Evolutionary conservation across 139 green algal species (phyloP).

Genomic region (Coccomyxa sp.): DNA sequence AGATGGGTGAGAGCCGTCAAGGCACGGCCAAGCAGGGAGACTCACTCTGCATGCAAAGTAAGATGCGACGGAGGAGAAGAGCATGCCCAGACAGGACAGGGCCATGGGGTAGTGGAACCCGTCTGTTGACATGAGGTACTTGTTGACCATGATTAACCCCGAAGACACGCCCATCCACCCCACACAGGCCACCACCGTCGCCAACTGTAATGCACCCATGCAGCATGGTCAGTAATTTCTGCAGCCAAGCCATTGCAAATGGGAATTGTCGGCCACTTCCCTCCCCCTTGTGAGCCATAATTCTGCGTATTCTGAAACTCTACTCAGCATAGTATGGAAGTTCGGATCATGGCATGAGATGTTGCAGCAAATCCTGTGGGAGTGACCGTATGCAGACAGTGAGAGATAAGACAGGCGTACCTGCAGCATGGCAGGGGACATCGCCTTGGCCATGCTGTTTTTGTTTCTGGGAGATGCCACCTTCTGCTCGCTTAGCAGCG

Average conservation of each 20-base stretch:
- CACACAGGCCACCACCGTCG: conserved; percentile 26
- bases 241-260: background rate
- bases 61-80: conserved; percentile 44
- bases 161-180: conserved; percentile 68
- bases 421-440: background rate
- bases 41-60: conserved; percentile 54
- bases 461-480: background rate
- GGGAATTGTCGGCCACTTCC: background rate
- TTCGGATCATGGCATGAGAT: background rate
- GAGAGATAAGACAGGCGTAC: background rate
- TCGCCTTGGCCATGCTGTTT: background rate
- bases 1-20: background rate
- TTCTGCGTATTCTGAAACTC: background rate
- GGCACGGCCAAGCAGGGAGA: background rate
- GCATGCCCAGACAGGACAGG: conserved; percentile 72
- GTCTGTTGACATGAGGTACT: conserved; percentile 68
- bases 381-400: background rate
- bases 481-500: background rate
- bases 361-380: background rate
- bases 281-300: background rate
- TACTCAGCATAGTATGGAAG: background rate
- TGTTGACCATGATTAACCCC: conserved; percentile 78
- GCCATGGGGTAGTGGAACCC: conserved; percentile 77
- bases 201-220: conserved; percentile 2
- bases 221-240: background rate